Evolutionary conservation across 805 yeast species (phyloP), one percentile per base, ranked within the genome.

Genomic region (Candida krabiensis): DNA sequence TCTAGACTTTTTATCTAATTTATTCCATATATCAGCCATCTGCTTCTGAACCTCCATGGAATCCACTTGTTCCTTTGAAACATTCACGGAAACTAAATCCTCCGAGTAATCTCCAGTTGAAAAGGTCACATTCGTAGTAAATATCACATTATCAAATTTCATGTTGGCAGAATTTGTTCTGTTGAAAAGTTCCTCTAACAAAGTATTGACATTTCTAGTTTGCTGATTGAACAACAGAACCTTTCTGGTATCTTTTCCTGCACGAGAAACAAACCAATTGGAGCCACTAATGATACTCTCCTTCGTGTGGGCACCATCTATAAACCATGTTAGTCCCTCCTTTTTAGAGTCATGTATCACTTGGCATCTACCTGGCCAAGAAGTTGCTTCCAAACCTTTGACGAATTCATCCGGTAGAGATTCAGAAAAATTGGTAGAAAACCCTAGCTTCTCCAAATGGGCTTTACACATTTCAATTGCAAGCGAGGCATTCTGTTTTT

Each of bases 331-430:
- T 13, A 83, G 63, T 3, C 58, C 66, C 17, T 67, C 65, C 12
- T 65, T 62, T 18, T 68, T 67, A 3, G 41, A 9, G 17, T 66
- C 71, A 5, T 50, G 43, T 21, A 87, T 61, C 2, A 79, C 71
- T 64, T 95, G 97, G 52, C 98, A 91, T 50, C 99, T 71, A 1
- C 99, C 99, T n/a, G 93, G 93, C 96, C 98, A 93, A 30, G 70
- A 65, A 1, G 95, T 85, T 2, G 63, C 41, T 35, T 71, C 77
- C 26, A 91, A 67, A 2, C 96, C 97, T 12, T 52, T 49, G 4
- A 67, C 44, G 40, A 83, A 77, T 46, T 66, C 62, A 11, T 63
- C 66, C 0, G 86, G 84, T 28, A 82, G 61, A 7, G 43, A 47
- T 11, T 50, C 53, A 4, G 50, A 38, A 9, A 33, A 35, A 22